Evolutionary conservation across 2,329 filamentous ascomycete genomes (phyloP), one percentile per base, ranked within the genome.

Genomic region (Chrysoporthe austroafricana): DNA sequence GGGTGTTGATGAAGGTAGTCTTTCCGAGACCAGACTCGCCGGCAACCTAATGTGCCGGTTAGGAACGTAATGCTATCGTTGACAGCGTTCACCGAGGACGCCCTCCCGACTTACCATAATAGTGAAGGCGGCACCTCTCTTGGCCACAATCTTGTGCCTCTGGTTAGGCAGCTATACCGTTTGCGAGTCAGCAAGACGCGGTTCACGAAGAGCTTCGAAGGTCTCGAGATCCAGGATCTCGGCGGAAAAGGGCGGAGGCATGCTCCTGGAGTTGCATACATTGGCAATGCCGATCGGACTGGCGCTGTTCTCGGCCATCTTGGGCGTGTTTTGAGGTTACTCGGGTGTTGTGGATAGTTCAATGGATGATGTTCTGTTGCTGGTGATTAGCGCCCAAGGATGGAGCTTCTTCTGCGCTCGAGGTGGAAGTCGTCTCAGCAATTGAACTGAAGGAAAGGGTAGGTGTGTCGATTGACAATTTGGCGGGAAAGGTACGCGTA

Each of bases 1-100:
- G 90, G 69, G 96, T 99, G 90, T 99, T 99, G 90, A 99, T 98
- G 84, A 99, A 99, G 77, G 96, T 99, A 36, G 96, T 99, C 89
- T 99, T 99, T 86, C 96, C 96, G 75, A 98, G 85, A 78, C 95
- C 95, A 74, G 96, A 98, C 86, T 99, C 95, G 85, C 95, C 95
- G 84, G 96, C 96, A 83, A 98, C 94, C 94, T 97, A 76, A 60
- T 39, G 26, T 32, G 21, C 42, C 57, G 26, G 18, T 59, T 13
- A 70, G 21, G 66, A 66, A 11, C 13, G 43, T 46, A 16, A 48
- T 43, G 59, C 59, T 21, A 13, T 32, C 8, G 50, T 43, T n/a
- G 11, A 64, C 34, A 34, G 36, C 39, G 26, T 44, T 34, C 39
- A 44, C 4, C 39, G 46, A 32, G 13, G 39, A 21, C 46, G 26